Evolutionary conservation across 2,329 filamentous ascomycete genomes (phyloP).

Genomic region (Sporothrix pallida): DNA sequence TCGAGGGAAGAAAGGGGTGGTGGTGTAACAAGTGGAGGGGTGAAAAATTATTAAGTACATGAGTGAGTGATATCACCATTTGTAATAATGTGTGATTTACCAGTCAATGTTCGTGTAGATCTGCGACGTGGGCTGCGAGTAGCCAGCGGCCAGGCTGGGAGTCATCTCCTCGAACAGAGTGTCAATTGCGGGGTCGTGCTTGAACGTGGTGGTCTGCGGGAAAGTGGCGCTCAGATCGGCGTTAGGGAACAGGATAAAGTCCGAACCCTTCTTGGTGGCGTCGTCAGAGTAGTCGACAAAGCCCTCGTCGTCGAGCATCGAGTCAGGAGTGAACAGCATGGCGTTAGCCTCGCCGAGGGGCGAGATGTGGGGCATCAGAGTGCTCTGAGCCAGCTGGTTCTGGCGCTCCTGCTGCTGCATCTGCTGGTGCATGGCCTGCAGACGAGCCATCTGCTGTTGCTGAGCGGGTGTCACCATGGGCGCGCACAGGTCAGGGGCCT

Average conservation of each 20-base stretch:
- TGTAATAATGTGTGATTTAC: conserved; percentile 33
- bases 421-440: conserved; percentile 34
- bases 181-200: conserved; percentile 45
- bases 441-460: conserved; percentile 33
- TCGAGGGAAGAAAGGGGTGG: background rate
- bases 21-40: conserved; percentile 9
- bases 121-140: conserved; percentile 59
- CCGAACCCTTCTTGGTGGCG: conserved; percentile 54
- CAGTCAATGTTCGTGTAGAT: conserved; percentile 54
- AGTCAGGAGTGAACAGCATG: conserved; percentile 72
- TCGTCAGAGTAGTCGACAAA: conserved; percentile 60
- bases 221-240: conserved; percentile 43
- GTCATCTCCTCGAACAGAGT: conserved; percentile 58
- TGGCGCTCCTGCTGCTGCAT: conserved; percentile 35
- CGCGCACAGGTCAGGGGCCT: conserved; percentile 49
- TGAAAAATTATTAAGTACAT: conserved; percentile 17
- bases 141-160: conserved; percentile 55
- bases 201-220: conserved; percentile 36
- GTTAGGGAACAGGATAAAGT: conserved; percentile 68
- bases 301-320: conserved; percentile 67
- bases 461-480: conserved; percentile 40
- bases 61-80: background rate
- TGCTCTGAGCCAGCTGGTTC: conserved; percentile 7
- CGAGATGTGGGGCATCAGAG: conserved; percentile 56
- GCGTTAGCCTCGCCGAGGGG: conserved; percentile 70